Evolutionary conservation across 2,329 filamentous ascomycete species (phyloP).

Genomic region (Alternaria metachromatica): DNA sequence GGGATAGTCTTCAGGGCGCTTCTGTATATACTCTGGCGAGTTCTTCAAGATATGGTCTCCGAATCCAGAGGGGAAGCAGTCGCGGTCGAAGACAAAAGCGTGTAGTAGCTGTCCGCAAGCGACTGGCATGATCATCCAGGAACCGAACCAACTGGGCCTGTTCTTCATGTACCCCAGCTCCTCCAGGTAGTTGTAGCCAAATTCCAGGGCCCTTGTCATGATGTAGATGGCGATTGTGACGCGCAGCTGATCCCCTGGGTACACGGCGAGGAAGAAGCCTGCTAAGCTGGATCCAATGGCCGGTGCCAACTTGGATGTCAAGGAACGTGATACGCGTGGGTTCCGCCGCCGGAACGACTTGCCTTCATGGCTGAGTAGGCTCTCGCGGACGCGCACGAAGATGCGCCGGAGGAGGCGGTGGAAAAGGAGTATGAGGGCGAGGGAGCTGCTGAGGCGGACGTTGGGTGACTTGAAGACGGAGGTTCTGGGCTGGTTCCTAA

Average conservation of each 20-base stretch:
- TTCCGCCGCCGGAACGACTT: constrained; percentile 83
- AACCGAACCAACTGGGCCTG: constrained; percentile 70
- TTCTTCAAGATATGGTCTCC: constrained; percentile 71
- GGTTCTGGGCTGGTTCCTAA: constrained; percentile 47
- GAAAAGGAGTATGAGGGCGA: constrained; percentile 84
- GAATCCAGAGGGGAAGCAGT: constrained; percentile 63
- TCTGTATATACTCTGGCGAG: constrained; percentile 80
- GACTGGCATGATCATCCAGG: constrained; percentile 59
- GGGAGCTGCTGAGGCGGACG: constrained; percentile 78
- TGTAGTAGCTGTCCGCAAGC: constrained; percentile 58
- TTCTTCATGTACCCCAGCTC: constrained; percentile 69
- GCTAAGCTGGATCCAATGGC: constrained; percentile 90
- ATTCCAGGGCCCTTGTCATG: constrained; percentile 82
- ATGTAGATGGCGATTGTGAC: constrained; percentile 83
- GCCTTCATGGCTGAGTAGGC: constrained; percentile 80
- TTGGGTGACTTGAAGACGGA: constrained; percentile 65
- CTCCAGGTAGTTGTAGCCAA: constrained; percentile 83
- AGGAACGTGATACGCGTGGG: constrained; percentile 72
- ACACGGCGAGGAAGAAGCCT: constrained; percentile 81
- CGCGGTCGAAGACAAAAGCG: constrained; percentile 59
- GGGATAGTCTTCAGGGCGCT: constrained; percentile 73
- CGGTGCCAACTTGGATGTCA: constrained; percentile 85
- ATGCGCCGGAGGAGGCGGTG: constrained; percentile 92
- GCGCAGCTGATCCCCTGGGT: constrained; percentile 73
- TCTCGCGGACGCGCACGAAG: constrained; percentile 77